Percentiles rank a stretch among this genome's conserved stretches.
Conservation (phyloP, 495 filamentous ascomycete species). For the Penicillium longicatenatum region DNA sequence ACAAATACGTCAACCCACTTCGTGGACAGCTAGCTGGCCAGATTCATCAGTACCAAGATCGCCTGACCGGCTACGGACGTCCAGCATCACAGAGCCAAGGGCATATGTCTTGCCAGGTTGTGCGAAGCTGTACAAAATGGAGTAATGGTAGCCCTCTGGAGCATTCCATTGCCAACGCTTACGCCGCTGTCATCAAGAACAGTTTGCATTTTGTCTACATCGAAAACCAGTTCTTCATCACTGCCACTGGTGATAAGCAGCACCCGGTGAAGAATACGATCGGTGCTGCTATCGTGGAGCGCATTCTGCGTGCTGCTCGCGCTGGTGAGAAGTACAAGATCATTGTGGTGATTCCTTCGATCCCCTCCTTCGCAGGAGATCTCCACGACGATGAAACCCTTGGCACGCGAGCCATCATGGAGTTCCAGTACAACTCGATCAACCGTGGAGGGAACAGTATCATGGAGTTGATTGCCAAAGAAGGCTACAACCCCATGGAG, state of each 20-base stretch:
- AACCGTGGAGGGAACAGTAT: constrained; percentile 87
- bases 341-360: constrained; percentile 81
- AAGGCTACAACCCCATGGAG: constrained; percentile 70
- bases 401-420: constrained; percentile 93
- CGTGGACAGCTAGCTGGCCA: constrained; percentile 49
- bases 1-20: constrained; percentile 37
- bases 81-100: constrained; percentile 37
- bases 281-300: constrained; percentile 83
- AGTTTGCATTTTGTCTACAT: constrained; percentile 90
- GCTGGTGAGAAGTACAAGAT: constrained; percentile 78
- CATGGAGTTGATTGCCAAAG: constrained; percentile 72
- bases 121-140: constrained; percentile 73
- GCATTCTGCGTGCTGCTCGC: constrained; percentile 76
- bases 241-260: constrained; percentile 75
- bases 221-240: constrained; percentile 99
- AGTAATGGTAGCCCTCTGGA: constrained; percentile 67
- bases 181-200: constrained; percentile 77
- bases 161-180: constrained; percentile 90
- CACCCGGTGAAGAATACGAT: constrained; percentile 84
- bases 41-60: constrained; percentile 51
- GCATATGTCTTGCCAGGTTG: constrained; percentile 65
- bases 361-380: constrained; percentile 92
- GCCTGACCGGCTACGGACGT: constrained; percentile 31
- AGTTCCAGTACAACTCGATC: constrained; percentile 89
- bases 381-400: constrained; percentile 75